A percentile compares a stretch with the other conserved stretches of the same genome.
These are phyloP conservation scores for Pyricularia pennisetigena DNA, from an alignment of 2,329 filamentous ascomycete species.

Conservation along the genomic window DNA sequence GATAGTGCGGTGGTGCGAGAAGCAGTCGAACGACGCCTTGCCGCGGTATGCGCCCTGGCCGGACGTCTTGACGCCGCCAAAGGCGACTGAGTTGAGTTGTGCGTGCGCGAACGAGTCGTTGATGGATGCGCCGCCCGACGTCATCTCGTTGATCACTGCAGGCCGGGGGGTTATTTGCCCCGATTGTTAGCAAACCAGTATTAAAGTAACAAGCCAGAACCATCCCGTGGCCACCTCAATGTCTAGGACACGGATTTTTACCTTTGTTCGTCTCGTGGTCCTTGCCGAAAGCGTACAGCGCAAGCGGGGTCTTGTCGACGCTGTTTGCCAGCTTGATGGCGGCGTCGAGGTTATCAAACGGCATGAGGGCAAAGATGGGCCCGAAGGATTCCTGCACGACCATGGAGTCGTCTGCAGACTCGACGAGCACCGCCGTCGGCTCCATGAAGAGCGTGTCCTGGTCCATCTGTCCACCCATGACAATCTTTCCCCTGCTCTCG, in stretches of 20 bases:
- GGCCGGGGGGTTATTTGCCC: not conserved
- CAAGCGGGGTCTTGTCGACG: constrained; percentile 74
- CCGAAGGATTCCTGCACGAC: constrained; percentile 83
- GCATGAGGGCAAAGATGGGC: constrained; percentile 76
- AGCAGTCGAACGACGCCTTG: constrained; percentile 59
- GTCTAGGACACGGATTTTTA: constrained; percentile 20
- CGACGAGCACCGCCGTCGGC: constrained; percentile 82
- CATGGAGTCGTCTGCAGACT: constrained; percentile 65
- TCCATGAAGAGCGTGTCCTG: constrained; percentile 75
- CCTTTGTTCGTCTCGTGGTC: constrained; percentile 67
- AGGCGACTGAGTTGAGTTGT: constrained; percentile 60
- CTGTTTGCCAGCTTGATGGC: constrained; percentile 74
- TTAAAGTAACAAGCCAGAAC: not conserved
- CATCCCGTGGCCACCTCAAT: no score
- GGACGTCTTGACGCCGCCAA: constrained; percentile 75
- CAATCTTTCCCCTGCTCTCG: constrained; percentile 68
- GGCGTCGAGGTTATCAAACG: constrained; percentile 71
- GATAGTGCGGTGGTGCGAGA: constrained; percentile 48
- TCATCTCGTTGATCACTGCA: constrained; percentile 49
- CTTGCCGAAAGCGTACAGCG: constrained; percentile 76
- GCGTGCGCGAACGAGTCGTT: constrained; percentile 43
- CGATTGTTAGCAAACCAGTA: not conserved
- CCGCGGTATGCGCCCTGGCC: constrained; percentile 72
- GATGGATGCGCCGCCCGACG: constrained; percentile 57
- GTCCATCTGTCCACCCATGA: constrained; percentile 79